These are phyloP conservation scores for Hygrocybe punicea DNA, from an alignment of 768 basidiomycete species.

Conservation along the genomic window DNA sequence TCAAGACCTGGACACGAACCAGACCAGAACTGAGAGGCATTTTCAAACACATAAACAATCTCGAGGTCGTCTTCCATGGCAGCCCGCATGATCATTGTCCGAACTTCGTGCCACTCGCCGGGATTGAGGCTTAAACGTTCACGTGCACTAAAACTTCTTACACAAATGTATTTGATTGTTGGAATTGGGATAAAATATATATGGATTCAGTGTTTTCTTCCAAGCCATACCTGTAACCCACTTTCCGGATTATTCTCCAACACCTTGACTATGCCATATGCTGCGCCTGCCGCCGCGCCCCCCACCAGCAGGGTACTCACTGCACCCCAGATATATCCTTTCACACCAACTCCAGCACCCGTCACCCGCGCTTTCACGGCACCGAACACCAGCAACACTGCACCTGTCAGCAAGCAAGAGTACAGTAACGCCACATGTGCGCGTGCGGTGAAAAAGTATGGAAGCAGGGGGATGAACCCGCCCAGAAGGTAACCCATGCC, in stretches of 20 bases:
- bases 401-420: constrained; percentile 76
- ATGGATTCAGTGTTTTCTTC: neutral
- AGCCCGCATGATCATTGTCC: neutral
- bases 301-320: constrained; percentile 85
- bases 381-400: constrained; percentile 86
- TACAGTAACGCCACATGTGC: constrained; percentile 70
- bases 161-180: too few relatives aligned
- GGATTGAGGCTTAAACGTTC: neutral
- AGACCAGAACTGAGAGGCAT: constrained; percentile 86
- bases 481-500: constrained; percentile 92
- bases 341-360: constrained; percentile 62
- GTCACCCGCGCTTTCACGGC: constrained; percentile 86
- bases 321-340: constrained; percentile 84
- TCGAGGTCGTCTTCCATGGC: constrained; percentile 66
- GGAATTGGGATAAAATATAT: too few relatives aligned
- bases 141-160: too few relatives aligned
- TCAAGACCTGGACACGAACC: constrained; percentile 45
- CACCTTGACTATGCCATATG: constrained; percentile 51
- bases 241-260: constrained; percentile 55
- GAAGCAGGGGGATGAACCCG: constrained; percentile 87
- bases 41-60: constrained; percentile 78
- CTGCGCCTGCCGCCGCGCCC: constrained; percentile 77
- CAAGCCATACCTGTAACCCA: constrained; percentile 27
- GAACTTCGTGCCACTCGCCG: neutral
- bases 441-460: constrained; percentile 82